Evolutionary conservation across 2,329 filamentous ascomycete species (phyloP), one percentile per base, ranked within the genome.

Genomic region (Penicillium olsonii): DNA sequence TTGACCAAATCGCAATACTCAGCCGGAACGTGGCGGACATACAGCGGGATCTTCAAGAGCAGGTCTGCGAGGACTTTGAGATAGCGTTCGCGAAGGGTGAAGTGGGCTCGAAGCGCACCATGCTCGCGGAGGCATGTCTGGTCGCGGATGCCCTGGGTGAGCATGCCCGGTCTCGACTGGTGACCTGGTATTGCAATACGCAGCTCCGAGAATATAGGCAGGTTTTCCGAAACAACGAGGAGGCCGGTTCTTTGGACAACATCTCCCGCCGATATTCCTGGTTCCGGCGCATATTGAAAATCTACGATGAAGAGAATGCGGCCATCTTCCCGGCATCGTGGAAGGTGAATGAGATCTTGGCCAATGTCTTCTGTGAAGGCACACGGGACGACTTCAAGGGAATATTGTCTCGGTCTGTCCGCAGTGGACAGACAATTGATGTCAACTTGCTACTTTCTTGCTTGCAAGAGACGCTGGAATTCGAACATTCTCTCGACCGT

Each of bases 11-110:
- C 67, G 94, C 94, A 22, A 88, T 88, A 0, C 78, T 99, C 55
- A 95, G 90, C 67, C 85, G 90, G 43, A 95, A 95, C 63, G 94
- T 99, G 29, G 87, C 91, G 5, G 94, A 97, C 62, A 79, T 99
- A 56, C 94, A 99, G 74, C 80, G 92, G 52, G 92, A 96, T 69
- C 75, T 99, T 50, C 76, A 96, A 49, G 94, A 99, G 75, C 94
- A 99, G 72, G 87, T 99, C n/a, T 99, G 94, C 69, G 94, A 97
- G 73, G 94, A 99, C 71, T 99, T 99, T 67, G 94, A 99, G 76
- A 82, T 96, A 50, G 88, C 89, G 0, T 99, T 97, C 71, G 87
- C 92, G 17, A 95, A 92, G 71, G 86, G 84, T 18, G 92, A 97
- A 71, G 84, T 96, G 12, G 77, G 78, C 3, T 77, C 83, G 49